Percentiles rank a stretch among this genome's conserved stretches.
These are phyloP conservation scores for Phaseolus lunatus DNA, from an alignment of 306 rosid species.

Conservation along the genomic window DNA sequence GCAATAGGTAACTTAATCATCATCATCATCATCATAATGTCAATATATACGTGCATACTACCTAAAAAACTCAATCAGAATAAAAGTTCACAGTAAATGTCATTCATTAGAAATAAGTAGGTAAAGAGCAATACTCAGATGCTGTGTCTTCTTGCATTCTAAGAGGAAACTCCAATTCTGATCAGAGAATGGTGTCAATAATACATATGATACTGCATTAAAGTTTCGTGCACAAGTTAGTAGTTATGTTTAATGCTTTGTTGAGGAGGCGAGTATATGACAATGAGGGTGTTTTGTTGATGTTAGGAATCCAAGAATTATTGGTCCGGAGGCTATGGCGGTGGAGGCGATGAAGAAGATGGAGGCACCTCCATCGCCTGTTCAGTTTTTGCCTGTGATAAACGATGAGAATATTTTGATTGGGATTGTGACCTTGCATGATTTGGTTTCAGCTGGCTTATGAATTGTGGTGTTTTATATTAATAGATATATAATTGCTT, in stretches of 20 bases:
- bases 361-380: conserved; percentile 98
- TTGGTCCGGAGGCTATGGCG: conserved; percentile 86
- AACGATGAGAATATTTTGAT: conserved; percentile 65
- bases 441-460: conserved; percentile 92
- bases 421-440: conserved; percentile 97
- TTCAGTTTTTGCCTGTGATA: conserved; percentile 92
- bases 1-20: conserved; percentile 70
- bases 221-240: neutral
- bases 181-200: too few species aligned
- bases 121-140: too few species aligned
- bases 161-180: too few species aligned
- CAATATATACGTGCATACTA: neutral
- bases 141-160: too few species aligned
- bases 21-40: neutral
- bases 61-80: too few species aligned
- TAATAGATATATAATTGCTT: neutral
- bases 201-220: too few species aligned
- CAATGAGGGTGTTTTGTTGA: neutral
- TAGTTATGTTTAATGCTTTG: neutral
- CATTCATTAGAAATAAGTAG: too few species aligned
- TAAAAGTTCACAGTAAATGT: too few species aligned
- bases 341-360: conserved; percentile 97
- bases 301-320: conserved; percentile 79
- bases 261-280: neutral
- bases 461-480: conserved; percentile 36